Conservation (phyloP, 2,329 filamentous ascomycete genomes). For the Scedosporium aurantiacum region DNA sequence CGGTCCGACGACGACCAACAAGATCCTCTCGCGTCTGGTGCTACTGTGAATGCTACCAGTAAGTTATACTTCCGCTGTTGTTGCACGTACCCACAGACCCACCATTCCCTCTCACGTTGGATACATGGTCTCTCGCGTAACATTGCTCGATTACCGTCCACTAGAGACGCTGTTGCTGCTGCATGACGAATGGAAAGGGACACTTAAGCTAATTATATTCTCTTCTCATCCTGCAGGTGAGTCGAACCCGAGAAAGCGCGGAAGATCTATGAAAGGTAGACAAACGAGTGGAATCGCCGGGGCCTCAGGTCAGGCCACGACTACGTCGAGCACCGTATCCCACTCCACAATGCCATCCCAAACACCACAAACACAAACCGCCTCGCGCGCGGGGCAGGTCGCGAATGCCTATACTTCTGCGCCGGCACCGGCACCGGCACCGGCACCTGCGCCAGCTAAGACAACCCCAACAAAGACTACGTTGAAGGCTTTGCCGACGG, state of each 20-base stretch:
- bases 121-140: slow-evolving; percentile 1
- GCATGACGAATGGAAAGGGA: neutral
- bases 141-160: neutral
- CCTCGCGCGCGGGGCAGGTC: slow-evolving; percentile 31
- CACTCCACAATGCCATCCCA: slow-evolving; percentile 31
- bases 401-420: slow-evolving; percentile 24
- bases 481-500: slow-evolving; percentile 88
- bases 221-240: slow-evolving; percentile 28
- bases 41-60: slow-evolving; percentile 58
- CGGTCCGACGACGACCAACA: slow-evolving; percentile 51
- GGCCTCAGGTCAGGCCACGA: slow-evolving; percentile 39
- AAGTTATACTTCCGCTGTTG: slow-evolving; percentile 35
- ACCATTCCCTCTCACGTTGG: neutral
- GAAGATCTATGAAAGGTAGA: slow-evolving; percentile 52
- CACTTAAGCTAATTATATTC: neutral
- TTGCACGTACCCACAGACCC: slow-evolving; percentile 18
- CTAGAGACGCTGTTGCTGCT: neutral
- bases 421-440: slow-evolving; percentile 17
- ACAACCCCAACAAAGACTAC: slow-evolving; percentile 72
- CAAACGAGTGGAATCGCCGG: slow-evolving; percentile 40
- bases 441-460: slow-evolving; percentile 54
- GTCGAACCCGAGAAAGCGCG: slow-evolving; percentile 44
- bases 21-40: slow-evolving; percentile 10
- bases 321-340: slow-evolving; percentile 21
- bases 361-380: slow-evolving; percentile 41